Percentiles rank a stretch among this genome's conserved stretches.
Conservation (phyloP, 1,284 basidiomycete genomes). For the Ceratobasidium papillatum region DNA sequence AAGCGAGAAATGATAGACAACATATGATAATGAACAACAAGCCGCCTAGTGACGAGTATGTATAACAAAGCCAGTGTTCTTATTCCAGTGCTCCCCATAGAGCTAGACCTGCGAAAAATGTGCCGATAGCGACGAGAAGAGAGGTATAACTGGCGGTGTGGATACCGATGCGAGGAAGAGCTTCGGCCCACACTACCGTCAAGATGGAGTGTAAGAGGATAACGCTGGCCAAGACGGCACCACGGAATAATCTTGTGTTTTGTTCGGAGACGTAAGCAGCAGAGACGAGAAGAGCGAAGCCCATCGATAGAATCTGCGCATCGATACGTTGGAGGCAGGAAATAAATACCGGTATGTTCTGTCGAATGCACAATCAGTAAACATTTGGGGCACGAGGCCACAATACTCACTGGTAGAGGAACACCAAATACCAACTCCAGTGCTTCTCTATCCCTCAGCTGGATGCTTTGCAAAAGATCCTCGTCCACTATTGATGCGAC, state of each 20-base stretch:
- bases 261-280: slow-evolving; percentile 61
- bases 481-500: slow-evolving; percentile 51
- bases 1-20: slow-evolving; percentile 13
- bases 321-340: slow-evolving; percentile 76
- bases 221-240: slow-evolving; percentile 29
- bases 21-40: background rate
- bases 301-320: slow-evolving; percentile 71
- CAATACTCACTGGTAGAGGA: slow-evolving; percentile 68
- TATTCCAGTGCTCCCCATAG: slow-evolving; percentile 43
- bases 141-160: slow-evolving; percentile 44
- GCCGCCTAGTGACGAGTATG: background rate
- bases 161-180: slow-evolving; percentile 43
- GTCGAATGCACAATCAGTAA: slow-evolving; percentile 20
- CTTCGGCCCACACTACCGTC: slow-evolving; percentile 43
- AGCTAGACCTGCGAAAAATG: slow-evolving; percentile 44
- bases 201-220: slow-evolving; percentile 34
- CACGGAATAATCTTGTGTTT: slow-evolving; percentile 19
- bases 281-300: slow-evolving; percentile 69
- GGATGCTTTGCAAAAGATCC: slow-evolving; percentile 69
- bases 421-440: slow-evolving; percentile 77
- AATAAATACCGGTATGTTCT: slow-evolving; percentile 79
- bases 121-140: slow-evolving; percentile 43
- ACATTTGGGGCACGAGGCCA: background rate
- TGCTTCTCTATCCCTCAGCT: slow-evolving; percentile 50
- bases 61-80: background rate